Evolutionary conservation across 306 rosid species (phyloP).

Genomic region (Begonia fuchsioides): DNA sequence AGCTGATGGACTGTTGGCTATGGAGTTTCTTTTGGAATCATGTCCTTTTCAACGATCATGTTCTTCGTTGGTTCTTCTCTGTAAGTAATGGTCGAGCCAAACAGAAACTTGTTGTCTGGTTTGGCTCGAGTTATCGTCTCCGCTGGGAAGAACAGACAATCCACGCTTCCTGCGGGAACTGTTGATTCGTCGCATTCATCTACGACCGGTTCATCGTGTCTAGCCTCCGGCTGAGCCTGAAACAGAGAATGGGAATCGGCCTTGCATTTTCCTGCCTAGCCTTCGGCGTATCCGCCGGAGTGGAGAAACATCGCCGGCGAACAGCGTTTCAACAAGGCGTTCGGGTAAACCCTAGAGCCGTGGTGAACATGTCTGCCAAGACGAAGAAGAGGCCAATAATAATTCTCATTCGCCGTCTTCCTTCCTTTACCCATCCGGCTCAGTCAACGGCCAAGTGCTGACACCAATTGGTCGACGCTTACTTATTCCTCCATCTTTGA

Average conservation of each 20-base stretch:
- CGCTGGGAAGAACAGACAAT: slow-evolving; percentile 54
- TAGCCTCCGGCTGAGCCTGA: slow-evolving; percentile 17
- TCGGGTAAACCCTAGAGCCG: slow-evolving; percentile 7
- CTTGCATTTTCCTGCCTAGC: slow-evolving; percentile 32
- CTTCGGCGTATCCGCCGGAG: slow-evolving; percentile 23
- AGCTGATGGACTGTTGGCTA: slow-evolving; percentile 58
- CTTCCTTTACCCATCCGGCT: too few species aligned
- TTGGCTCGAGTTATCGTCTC: slow-evolving; percentile 36
- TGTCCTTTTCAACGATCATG: slow-evolving; percentile 37
- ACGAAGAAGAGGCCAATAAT: slow-evolving; percentile 1
- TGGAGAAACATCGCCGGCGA: slow-evolving; percentile 36
- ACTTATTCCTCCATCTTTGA: too few species aligned
- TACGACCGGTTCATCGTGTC: slow-evolving; percentile 44
- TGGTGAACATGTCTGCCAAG: slow-evolving; percentile 44
- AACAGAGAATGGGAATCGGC: slow-evolving; percentile 49
- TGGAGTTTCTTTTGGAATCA: slow-evolving; percentile 52
- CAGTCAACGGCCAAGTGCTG: too few species aligned
- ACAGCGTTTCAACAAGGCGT: slow-evolving; percentile 37
- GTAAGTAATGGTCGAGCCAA: slow-evolving; percentile 30
- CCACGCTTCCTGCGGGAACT: slow-evolving; percentile 21
- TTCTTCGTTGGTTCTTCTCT: slow-evolving; percentile 47
- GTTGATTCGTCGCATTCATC: slow-evolving; percentile 31
- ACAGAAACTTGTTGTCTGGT: slow-evolving; percentile 38
- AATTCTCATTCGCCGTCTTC: too few species aligned
- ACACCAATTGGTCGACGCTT: too few species aligned